Percentiles rank a stretch among this genome's conserved stretches.
phyloP scores from a whole-genome alignment of 305 asterid species.

The Solanum aculeatissimum region DNA sequence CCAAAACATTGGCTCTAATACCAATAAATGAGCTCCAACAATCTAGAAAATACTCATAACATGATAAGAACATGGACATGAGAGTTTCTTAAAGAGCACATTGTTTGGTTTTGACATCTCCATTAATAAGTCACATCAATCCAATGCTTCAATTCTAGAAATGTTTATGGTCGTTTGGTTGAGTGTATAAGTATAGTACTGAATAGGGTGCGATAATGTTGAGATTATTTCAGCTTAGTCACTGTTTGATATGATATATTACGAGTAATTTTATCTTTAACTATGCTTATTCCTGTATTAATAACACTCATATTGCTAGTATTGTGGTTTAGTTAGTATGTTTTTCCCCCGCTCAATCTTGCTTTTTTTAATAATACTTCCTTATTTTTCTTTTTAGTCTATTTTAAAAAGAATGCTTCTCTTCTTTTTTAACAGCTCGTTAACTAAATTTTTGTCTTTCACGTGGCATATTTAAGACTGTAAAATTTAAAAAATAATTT shows the following conservation, averaged over 20 bases:
- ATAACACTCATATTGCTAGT: not conserved
- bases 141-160: slow-evolving; percentile 34
- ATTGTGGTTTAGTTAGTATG: not conserved
- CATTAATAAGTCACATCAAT: slow-evolving; percentile 32
- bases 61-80: not conserved
- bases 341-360: not conserved
- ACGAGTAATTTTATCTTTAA: not conserved
- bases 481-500: not conserved
- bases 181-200: not conserved
- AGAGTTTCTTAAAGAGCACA: slow-evolving; percentile 6
- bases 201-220: not conserved
- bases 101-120: slow-evolving; percentile 20
- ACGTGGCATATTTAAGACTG: not conserved
- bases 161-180: not conserved
- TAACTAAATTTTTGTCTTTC: no score
- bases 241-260: not conserved
- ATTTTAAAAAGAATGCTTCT: no score
- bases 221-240: not conserved
- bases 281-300: not conserved
- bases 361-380: not conserved
- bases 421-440: no score
- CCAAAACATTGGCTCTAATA: not conserved
- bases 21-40: not conserved
- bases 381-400: no score
- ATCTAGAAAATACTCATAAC: not conserved